Evolutionary conservation across 2,329 filamentous ascomycete species (phyloP), one percentile per base, ranked within the genome.

Genomic region (Phoma herbarum): DNA sequence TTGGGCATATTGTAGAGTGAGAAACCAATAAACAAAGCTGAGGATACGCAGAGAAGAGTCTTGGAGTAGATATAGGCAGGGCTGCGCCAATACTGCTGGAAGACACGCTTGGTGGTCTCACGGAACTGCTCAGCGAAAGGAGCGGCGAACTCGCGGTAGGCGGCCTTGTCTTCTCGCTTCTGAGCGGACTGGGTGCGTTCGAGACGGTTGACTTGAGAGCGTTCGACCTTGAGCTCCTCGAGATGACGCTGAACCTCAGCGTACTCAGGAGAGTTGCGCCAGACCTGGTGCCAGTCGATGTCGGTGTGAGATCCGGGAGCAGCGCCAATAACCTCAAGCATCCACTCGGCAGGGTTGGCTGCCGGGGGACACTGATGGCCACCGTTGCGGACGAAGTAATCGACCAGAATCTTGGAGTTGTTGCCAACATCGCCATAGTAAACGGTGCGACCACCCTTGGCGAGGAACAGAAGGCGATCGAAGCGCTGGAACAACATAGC

Each of bases 401-500:
- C 81, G 1, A 87, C 90, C 71, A 95, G 79, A 2, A 81, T 85
- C 58, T 84, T 80, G 1, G 89, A 90, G 76, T 90, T 88, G 65
- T 89, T 78, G 62, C 91, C 92, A 57, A 94, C 88, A 4, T 91
- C 86, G 54, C 90, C 91, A 70, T 92, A 94, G 80, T 95, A 95
- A 44, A 94, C 89, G 1, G 90, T 92, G 72, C 83, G 85, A 55
- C 91, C 91, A 55, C 91, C 91, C 71, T 86, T 88, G 31, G 88
- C 88, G 16, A 95, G 81, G 80, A 95, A 92, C 29, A 94, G 83
- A 8, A 95, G 85, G 58, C 90, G 86, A 71, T 95, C 91, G 74
- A 95, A 97, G 58, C 92, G 90, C 75, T 97, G 91, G 82, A 97
- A 97, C 52, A 97, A 84, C 85, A 96, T 93, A 31, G 93, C 93